Evolutionary conservation across 139 green algal genomes (phyloP).

Genomic region (Picocystis salinarum): DNA sequence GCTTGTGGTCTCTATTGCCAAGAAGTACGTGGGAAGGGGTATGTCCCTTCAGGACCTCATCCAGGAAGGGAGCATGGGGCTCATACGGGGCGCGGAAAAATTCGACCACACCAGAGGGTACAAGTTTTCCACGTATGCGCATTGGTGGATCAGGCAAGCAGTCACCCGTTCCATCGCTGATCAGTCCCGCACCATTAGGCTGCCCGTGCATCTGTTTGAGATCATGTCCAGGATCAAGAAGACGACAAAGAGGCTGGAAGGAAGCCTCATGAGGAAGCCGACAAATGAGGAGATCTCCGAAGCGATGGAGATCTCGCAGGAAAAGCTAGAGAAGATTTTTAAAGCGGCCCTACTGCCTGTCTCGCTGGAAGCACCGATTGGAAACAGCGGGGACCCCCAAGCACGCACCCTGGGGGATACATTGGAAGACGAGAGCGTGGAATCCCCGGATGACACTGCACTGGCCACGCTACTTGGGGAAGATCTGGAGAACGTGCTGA

Average conservation of each 20-base stretch:
- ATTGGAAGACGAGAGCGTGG: conserved; percentile 5
- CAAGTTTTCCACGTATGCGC: conserved; percentile 67
- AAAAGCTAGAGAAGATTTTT: conserved; percentile 28
- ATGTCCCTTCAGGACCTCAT: conserved; percentile 43
- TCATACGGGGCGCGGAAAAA: conserved; percentile 32
- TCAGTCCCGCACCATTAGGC: conserved; percentile 31
- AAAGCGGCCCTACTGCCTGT: conserved; percentile 10
- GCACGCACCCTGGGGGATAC: conserved; percentile 18
- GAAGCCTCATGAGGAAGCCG: conserved; percentile 9
- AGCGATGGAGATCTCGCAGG: conserved; percentile 25
- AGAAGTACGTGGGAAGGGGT: conserved; percentile 49
- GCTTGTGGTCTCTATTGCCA: conserved; percentile 75
- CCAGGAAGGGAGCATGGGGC: conserved; percentile 32
- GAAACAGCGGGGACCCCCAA: conserved; percentile 8
- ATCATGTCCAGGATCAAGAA: conserved; percentile 24
- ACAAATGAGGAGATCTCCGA: conserved; percentile 16
- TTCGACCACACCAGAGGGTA: conserved; percentile 53
- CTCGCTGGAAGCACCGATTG: conserved; percentile 17
- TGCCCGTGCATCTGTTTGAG: conserved; percentile 42
- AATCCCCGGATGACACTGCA: conserved; percentile 7
- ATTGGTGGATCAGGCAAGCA: conserved; percentile 71
- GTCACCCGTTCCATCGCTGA: conserved; percentile 49
- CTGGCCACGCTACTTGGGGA: conserved; percentile 16
- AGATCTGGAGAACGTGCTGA: conserved; percentile 56
- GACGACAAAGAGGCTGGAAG: conserved; percentile 6